Evolutionary conservation across 495 filamentous ascomycete species (phyloP).

Genomic region (Neurospora cerealis): DNA sequence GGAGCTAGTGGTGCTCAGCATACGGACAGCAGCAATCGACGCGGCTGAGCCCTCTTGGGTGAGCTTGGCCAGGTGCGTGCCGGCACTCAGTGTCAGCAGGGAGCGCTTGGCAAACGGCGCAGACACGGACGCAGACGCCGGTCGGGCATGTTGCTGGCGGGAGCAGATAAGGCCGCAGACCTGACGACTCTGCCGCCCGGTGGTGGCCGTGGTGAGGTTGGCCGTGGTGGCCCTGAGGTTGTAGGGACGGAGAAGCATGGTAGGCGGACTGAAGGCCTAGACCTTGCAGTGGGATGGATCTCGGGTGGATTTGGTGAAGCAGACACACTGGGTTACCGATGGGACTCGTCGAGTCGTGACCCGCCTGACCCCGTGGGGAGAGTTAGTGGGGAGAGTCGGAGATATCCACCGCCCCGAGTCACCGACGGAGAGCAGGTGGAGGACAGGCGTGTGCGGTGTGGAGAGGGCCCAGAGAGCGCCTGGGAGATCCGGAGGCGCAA

Average conservation of each 20-base stretch:
- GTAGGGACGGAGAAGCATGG: conserved; percentile 16
- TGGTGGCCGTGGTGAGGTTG: not conserved
- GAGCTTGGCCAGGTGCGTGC: conserved; percentile 8
- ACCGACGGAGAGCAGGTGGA: not conserved
- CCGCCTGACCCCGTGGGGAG: not conserved
- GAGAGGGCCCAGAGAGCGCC: not conserved
- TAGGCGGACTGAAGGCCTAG: not conserved
- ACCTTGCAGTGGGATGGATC: not conserved
- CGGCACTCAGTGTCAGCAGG: conserved; percentile 11
- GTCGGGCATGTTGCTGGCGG: conserved; percentile 2
- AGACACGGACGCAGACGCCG: not conserved
- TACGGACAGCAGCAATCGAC: conserved; percentile 4
- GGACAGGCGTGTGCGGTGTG: not conserved
- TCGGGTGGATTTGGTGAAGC: not conserved
- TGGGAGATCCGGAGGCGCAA: not conserved
- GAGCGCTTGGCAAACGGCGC: conserved; percentile 11
- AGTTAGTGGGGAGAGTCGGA: not conserved
- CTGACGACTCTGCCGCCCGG: conserved; percentile 12
- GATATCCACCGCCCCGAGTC: not conserved
- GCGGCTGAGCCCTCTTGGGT: conserved; percentile 5
- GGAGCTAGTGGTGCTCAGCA: conserved; percentile 1
- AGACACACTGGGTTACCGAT: not conserved
- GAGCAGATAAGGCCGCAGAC: conserved; percentile 16
- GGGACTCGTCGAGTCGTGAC: not conserved
- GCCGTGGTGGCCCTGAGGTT: conserved; percentile 2